phyloP scores from a whole-genome alignment of 2,329 filamentous ascomycete genomes.

The Cytospora schulzeri region DNA sequence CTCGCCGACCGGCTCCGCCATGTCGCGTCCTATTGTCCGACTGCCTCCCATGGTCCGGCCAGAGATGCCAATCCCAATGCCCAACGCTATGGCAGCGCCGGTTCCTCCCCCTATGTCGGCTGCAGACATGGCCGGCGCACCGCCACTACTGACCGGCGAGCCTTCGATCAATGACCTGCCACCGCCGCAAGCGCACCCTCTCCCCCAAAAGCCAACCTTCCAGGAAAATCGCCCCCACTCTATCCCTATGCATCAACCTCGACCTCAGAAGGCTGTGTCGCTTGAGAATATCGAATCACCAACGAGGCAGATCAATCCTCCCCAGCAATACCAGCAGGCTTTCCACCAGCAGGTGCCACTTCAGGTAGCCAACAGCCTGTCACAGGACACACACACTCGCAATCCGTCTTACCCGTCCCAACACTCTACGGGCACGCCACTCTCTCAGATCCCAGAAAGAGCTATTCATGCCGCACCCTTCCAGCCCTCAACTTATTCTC shows the following conservation, averaged over 20 bases:
- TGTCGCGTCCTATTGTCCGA: slow-evolving; percentile 82
- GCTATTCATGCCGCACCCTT: slow-evolving; percentile 90
- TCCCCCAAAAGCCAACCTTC: slow-evolving; percentile 60
- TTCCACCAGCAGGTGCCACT: slow-evolving; percentile 94
- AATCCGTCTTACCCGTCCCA: slow-evolving; percentile 72
- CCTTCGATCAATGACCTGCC: slow-evolving; percentile 54
- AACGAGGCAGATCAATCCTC: slow-evolving; percentile 54
- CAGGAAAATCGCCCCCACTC: slow-evolving; percentile 56
- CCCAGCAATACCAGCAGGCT: slow-evolving; percentile 67
- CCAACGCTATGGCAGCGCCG: slow-evolving; percentile 30
- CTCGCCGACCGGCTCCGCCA: slow-evolving; percentile 78
- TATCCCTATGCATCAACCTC: slow-evolving; percentile 89
- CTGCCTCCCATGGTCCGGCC: slow-evolving; percentile 65
- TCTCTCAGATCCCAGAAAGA: slow-evolving; percentile 90
- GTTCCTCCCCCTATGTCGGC: slow-evolving; percentile 23
- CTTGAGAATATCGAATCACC: slow-evolving; percentile 91
- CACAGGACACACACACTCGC: slow-evolving; percentile 64
- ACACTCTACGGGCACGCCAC: slow-evolving; percentile 73
- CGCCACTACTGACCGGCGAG: slow-evolving; percentile 32
- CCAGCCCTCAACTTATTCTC: slow-evolving; percentile 71
- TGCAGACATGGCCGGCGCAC: slow-evolving; percentile 27
- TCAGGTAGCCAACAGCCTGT: slow-evolving; percentile 62
- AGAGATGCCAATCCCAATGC: slow-evolving; percentile 30
- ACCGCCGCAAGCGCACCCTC: slow-evolving; percentile 60
- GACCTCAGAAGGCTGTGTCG: slow-evolving; percentile 91